Conservation (phyloP, 139 green algal species). For the Asterochloris sp. region DNA sequence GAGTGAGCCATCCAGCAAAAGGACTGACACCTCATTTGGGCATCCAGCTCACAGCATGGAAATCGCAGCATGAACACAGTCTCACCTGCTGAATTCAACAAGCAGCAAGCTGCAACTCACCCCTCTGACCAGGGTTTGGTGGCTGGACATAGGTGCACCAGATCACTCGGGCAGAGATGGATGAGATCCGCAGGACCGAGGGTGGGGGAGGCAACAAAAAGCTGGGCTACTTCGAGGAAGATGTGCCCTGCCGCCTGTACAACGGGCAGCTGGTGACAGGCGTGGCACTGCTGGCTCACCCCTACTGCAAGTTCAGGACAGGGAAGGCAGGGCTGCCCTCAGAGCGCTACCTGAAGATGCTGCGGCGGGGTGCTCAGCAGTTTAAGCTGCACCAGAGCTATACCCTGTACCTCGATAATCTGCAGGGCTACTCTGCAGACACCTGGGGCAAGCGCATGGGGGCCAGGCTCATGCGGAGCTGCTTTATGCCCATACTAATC, state of each 20-base stretch:
- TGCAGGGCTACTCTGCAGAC: background rate
- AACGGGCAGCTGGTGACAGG: background rate
- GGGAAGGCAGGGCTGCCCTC: constrained; percentile 1
- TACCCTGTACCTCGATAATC: background rate
- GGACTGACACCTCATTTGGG: too few species aligned
- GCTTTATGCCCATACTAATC: background rate
- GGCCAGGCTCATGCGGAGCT: background rate
- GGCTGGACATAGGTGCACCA: background rate
- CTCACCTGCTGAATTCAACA: too few species aligned
- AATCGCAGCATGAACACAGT: too few species aligned
- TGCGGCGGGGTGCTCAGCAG: background rate
- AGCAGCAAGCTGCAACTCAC: too few species aligned
- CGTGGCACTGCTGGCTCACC: background rate
- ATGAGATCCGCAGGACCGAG: constrained; percentile 6
- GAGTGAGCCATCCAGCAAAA: too few species aligned
- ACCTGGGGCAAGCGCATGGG: constrained; percentile 1
- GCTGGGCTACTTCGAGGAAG: background rate
- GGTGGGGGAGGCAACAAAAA: background rate
- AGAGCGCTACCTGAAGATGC: constrained; percentile 7
- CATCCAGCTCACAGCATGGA: too few species aligned
- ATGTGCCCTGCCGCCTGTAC: background rate
- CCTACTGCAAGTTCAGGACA: background rate
- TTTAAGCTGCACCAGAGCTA: background rate
- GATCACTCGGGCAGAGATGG: constrained; percentile 8
- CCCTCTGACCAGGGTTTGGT: too few species aligned